These are phyloP conservation scores for Medicago arabica DNA, from an alignment of 306 rosid species.

Conservation along the genomic window DNA sequence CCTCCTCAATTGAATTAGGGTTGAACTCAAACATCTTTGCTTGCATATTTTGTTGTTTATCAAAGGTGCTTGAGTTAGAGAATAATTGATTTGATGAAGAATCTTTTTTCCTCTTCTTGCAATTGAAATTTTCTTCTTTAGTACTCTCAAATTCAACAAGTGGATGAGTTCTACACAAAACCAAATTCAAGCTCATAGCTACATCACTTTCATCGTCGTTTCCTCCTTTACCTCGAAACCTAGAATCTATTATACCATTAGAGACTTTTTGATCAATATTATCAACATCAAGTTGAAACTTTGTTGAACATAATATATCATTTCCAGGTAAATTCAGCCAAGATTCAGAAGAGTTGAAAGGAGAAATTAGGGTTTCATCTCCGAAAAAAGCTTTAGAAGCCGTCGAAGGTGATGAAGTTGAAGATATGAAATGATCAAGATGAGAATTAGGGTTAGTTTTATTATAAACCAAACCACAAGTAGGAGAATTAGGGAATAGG, in stretches of 20 bases:
- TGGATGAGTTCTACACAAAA: conserved; percentile 37
- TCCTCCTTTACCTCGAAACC: neutral
- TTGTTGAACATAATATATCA: conserved; percentile 35
- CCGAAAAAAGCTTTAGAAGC: conserved; percentile 44
- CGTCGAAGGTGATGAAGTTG: conserved; percentile 47
- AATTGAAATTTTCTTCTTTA: conserved; percentile 40
- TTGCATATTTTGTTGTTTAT: conserved; percentile 28
- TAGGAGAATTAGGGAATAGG: conserved; percentile 57
- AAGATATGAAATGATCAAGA: conserved; percentile 41
- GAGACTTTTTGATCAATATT: conserved; percentile 46
- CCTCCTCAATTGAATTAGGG: conserved; percentile 48
- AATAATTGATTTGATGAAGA: conserved; percentile 51
- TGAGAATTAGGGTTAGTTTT: conserved; percentile 67
- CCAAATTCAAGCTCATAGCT: conserved; percentile 47
- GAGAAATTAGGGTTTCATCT: conserved; percentile 37
- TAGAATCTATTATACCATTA: conserved; percentile 44
- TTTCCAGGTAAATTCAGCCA: conserved; percentile 52
- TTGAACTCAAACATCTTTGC: conserved; percentile 38
- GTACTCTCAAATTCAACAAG: conserved; percentile 36
- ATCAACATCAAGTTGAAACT: conserved; percentile 34
- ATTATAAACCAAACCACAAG: conserved; percentile 56
- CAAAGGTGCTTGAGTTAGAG: conserved; percentile 46
- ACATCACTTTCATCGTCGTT: conserved; percentile 29
- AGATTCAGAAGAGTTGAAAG: conserved; percentile 45
- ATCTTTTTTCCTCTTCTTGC: conserved; percentile 77